Percentiles rank a stretch among this genome's conserved stretches.
These are phyloP conservation scores for Fistulinella prunicolor DNA, from an alignment of 768 basidiomycete species.

Conservation along the genomic window DNA sequence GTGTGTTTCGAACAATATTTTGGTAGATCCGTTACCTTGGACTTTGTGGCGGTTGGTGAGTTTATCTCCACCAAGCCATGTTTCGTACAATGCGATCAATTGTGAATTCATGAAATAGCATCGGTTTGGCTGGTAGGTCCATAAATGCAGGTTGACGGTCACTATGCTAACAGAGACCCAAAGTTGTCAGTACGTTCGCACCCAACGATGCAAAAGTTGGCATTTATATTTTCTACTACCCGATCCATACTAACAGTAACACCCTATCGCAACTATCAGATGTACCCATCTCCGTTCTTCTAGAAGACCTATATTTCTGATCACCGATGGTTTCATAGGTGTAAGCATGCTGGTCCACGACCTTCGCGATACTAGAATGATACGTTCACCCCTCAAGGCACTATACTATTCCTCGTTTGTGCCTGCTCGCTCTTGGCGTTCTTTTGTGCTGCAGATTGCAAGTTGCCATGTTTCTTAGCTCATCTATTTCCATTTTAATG, in stretches of 20 bases:
- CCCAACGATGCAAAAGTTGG: not conserved
- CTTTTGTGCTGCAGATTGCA: conserved; percentile 4
- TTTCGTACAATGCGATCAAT: not conserved
- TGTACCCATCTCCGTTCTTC: not conserved
- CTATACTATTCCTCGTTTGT: not conserved
- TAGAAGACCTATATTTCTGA: not conserved
- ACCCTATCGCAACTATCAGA: too few species aligned
- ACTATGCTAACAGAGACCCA: not conserved
- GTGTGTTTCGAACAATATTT: not conserved
- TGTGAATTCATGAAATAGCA: not conserved
- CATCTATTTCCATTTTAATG: not conserved
- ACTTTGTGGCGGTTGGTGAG: not conserved
- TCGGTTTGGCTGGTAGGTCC: not conserved
- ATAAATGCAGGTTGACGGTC: not conserved
- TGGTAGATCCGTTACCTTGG: not conserved
- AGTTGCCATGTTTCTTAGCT: not conserved
- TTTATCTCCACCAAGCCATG: not conserved
- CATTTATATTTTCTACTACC: not conserved
- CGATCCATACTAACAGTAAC: too few species aligned
- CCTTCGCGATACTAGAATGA: not conserved
- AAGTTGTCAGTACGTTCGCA: not conserved
- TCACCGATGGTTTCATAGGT: not conserved
- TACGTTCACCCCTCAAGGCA: not conserved
- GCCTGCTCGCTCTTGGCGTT: not conserved
- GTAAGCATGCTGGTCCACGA: not conserved